Base-by-base conservation (phyloP, 2,329 filamentous ascomycete genomes). In the Seiridium cupressi region DNA sequence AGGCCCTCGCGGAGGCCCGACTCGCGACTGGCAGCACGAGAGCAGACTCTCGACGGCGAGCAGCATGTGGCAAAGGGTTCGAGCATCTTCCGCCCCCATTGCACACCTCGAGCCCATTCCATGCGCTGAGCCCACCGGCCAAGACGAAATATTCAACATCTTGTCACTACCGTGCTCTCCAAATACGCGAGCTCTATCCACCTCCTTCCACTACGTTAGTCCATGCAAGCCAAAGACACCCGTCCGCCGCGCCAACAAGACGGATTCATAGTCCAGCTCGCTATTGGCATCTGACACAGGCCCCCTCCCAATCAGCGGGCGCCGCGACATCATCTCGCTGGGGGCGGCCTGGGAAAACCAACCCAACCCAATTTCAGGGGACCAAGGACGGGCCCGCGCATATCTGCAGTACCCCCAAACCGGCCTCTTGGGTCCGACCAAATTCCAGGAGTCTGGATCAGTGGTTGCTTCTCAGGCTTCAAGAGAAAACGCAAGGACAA, bases 401-500 rank as follows among this genome's bases (percentile, higher is more conserved):
- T 59, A 47, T 54, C 57, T 59, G 57, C 57, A 51, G 57, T 54
- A 59, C 57, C 53, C 57, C 57, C 57, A 59, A 59, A 59, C 57
- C 57, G 34, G 31, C 53, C 35, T 47, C 49, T 34, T 54, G 57
- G 57, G 48, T 49, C 48, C 35, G 47, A 44, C 38, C 42, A 35
- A 58, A 44, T 58, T 48, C 57, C 57, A 54, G 42, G 35, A 42
- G 35, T 59, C 57, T 51, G 57, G 57, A 54, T 53, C 57, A 47
- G 49, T 26, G 44, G n/a, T 51, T 34, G 31, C 55, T 57, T 44
- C 40, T 34, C 10, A 44, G 34, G 13, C 47, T 49, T 32, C 31
- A 32, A 32, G n/a, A 32, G 47, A 32, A n/a, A 49, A 44, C 18
- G 18, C 2, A 26, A 26, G 18, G 18, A 26, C 18, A 26, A 26